Evolutionary conservation across 2,329 filamentous ascomycete genomes (phyloP), one percentile per base, ranked within the genome.

Genomic region (Diaporthe citrichinensis): DNA sequence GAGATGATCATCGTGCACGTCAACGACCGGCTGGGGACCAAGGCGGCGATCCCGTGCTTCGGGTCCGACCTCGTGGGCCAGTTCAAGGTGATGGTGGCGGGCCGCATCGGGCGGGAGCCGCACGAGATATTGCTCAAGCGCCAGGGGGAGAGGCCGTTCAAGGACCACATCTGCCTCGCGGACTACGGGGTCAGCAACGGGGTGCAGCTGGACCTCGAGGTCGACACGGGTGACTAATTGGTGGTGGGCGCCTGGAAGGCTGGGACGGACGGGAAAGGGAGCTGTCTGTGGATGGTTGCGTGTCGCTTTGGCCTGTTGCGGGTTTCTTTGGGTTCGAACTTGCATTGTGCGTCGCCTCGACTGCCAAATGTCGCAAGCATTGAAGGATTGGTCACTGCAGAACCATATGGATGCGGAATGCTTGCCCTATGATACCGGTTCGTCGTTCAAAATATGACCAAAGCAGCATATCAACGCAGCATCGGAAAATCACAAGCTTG

Each of bases 171-270:
- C 76, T 96, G 92, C 46, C 84, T 98, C 79, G 94, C 94, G 81
- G 96, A 98, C 85, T 98, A 98, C 84, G 95, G 94, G n/a, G 92
- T 98, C 74, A 95, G 93, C 80, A 97, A 97, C 85, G 96, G 96
- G 14, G 95, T 98, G 81, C 90, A 92, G 84, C 83, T 92, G 65
- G 90, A 92, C 79, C 83, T 92, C 57, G 90, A 92, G 84, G 88
- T 92, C 68, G 90, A 92, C 78, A 91, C 90, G 5, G 89, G 90
- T 1, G 90, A 91, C 79, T 92, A 82, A 88, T 71, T 2, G 17
- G 36, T 15, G 10, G 4, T 12, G 36, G 31, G 36, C 20, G 25
- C n/a, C 14, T 10, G 31, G 46, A 3, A 17, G 5, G 39, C 17
- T 31, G 34, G 28, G 31, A 8, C n/a, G 9, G 78, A 20, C n/a